Conservation (phyloP, 2,329 filamentous ascomycete species). For the Alternaria brassicicola region DNA sequence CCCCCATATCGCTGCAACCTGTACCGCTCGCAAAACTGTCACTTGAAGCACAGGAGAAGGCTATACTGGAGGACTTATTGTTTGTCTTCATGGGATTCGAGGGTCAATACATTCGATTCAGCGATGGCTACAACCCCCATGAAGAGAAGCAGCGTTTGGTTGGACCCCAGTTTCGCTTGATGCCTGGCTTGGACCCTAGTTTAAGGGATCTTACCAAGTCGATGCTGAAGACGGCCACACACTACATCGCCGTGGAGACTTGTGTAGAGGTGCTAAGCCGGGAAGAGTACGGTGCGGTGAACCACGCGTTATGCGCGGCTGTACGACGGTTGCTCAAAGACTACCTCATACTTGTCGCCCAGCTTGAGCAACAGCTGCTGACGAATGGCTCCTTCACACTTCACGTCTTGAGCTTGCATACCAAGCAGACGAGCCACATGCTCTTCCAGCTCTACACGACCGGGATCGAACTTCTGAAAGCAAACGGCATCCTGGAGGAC, state of each 20-base stretch:
- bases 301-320: constrained; percentile 93
- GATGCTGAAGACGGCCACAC: constrained; percentile 92
- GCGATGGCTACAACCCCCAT: constrained; percentile 78
- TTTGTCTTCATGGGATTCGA: constrained; percentile 99
- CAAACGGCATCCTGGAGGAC: constrained; percentile 85
- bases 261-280: constrained; percentile 95
- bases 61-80: constrained; percentile 85
- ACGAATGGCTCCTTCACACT: constrained; percentile 89
- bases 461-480: constrained; percentile 76
- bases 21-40: constrained; percentile 71
- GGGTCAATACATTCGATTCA: constrained; percentile 93
- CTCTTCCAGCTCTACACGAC: constrained; percentile 88
- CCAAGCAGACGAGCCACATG: constrained; percentile 87
- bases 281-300: constrained; percentile 91
- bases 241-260: constrained; percentile 87
- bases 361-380: constrained; percentile 90
- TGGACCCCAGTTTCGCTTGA: constrained; percentile 80
- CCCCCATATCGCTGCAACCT: constrained; percentile 72
- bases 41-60: constrained; percentile 82
- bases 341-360: constrained; percentile 89
- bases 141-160: constrained; percentile 86
- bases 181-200: constrained; percentile 86
- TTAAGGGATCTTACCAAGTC: constrained; percentile 83
- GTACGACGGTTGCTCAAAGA: constrained; percentile 91
- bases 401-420: constrained; percentile 91